phyloP scores from a whole-genome alignment of 805 yeast species.

The Osmozyma mogii region DNA sequence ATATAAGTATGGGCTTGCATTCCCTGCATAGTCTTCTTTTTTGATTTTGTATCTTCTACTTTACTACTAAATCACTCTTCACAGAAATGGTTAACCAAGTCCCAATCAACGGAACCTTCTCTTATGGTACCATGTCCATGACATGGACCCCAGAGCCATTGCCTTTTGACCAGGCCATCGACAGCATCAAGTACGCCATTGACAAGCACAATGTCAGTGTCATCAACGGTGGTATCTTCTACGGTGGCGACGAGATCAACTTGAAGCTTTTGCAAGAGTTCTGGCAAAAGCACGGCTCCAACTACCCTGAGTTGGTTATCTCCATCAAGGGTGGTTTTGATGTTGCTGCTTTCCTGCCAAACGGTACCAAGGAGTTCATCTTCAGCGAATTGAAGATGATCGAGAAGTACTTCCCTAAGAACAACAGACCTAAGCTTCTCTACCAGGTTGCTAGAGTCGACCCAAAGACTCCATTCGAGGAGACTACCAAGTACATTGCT shows the following conservation, averaged over 20 bases:
- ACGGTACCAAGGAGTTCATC: slow-evolving; percentile 42
- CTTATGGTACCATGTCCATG: slow-evolving; percentile 78
- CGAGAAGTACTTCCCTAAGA: slow-evolving; percentile 20
- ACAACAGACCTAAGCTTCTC: slow-evolving; percentile 26
- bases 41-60: too few relatives aligned
- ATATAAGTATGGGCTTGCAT: too few relatives aligned
- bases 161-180: slow-evolving; percentile 46
- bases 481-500: slow-evolving; percentile 47
- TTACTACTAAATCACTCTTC: too few relatives aligned
- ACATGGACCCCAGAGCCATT: slow-evolving; percentile 61
- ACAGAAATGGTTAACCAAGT: too few relatives aligned
- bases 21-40: too few relatives aligned
- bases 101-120: slow-evolving; percentile 29
- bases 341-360: slow-evolving; percentile 34
- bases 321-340: slow-evolving; percentile 63
- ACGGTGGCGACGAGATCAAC: slow-evolving; percentile 49
- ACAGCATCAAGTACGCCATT: slow-evolving; percentile 35
- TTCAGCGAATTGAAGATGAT: slow-evolving; percentile 40
- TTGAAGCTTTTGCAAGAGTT: slow-evolving; percentile 51
- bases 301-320: slow-evolving; percentile 44
- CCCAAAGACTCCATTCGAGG: slow-evolving; percentile 45
- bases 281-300: slow-evolving; percentile 50
- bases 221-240: slow-evolving; percentile 74
- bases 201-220: slow-evolving; percentile 44
- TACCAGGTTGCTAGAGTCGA: slow-evolving; percentile 74